These are phyloP conservation scores for Hypoxylon fragiforme DNA, from an alignment of 495 filamentous ascomycete genomes.

Conservation along the genomic window DNA sequence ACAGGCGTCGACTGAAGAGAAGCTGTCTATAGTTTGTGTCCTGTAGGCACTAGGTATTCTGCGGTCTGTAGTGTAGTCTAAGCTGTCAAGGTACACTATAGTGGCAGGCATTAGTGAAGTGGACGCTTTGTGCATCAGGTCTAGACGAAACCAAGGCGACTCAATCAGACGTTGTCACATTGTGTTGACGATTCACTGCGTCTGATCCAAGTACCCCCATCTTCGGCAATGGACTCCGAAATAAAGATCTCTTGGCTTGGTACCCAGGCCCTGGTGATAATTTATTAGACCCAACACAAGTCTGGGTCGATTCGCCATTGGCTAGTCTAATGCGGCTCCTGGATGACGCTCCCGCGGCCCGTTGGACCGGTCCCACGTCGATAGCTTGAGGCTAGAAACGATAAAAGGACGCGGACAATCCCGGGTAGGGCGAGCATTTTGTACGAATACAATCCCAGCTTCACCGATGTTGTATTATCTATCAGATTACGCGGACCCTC, in stretches of 20 bases:
- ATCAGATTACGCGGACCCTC: constrained; percentile 10
- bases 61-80: no score
- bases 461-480: constrained; percentile 28
- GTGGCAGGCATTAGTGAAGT: constrained; percentile 17
- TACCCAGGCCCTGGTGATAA: constrained; percentile 23
- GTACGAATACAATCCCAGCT: background rate
- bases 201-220: constrained; percentile 19
- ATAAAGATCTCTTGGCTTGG: constrained; percentile 33
- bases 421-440: constrained; percentile 6
- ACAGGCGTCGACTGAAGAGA: constrained; percentile 1
- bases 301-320: constrained; percentile 15
- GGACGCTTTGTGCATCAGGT: constrained; percentile 11
- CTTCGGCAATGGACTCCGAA: constrained; percentile 34
- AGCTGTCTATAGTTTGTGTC: no score
- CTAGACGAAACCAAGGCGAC: constrained; percentile 23
- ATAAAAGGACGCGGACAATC: constrained; percentile 15
- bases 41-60: no score
- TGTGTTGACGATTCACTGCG: constrained; percentile 18
- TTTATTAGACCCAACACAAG: constrained; percentile 24
- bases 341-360: constrained; percentile 37
- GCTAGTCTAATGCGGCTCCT: constrained; percentile 25
- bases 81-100: constrained; percentile 3
- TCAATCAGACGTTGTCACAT: constrained; percentile 31
- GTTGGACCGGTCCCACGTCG: constrained; percentile 33
- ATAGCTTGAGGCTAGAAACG: background rate